Base-by-base conservation (phyloP, 106 monocot species). In the Ottelia alismoides region DNA sequence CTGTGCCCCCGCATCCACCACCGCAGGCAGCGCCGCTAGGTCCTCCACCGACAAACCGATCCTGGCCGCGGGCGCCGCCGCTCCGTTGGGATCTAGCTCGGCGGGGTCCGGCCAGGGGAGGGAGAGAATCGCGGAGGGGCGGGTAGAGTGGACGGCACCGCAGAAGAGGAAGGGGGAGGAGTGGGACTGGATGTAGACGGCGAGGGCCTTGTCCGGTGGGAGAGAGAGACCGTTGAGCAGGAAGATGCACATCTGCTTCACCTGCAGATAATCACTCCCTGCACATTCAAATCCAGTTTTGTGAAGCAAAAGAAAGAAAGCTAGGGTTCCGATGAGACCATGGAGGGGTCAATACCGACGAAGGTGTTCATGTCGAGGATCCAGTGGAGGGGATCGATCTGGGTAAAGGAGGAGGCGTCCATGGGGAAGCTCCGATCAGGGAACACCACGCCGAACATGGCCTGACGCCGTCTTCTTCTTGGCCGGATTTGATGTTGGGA, bases 361-460 rank as follows among this genome's bases (percentile, higher is more conserved):
- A 78, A 58, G 46, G 67, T 27, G 58, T 53, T 66, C 58, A 92
- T 45, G 65, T 92, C 81, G 61, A 92, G 81, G 26, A 85, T 45
- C 78, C 81, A 85, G 56, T 82, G 82, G 47, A 74, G 74, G 19
- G 85, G 78, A 50, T 76, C 85, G 78, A 92, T 74, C 65, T 78
- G 92, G 30, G 85, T 51, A 64, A 92, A 82, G 51, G 76, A 47
- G 17, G 92, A 68, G 25, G 60, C 55, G 67, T 92, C 86, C 71
- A 92, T 65, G 10, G 92, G 92, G 60, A 61, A 92, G 68, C 78
- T 85, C 21, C 70, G 77, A 11, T 92, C 82, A 1, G 85, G 85
- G 35, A 92, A 92, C 25, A 92, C 70, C 5, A 92, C 73, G 25
- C 85, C 91, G 54, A 85, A 85, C 85, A 91, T 84, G n/a, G n/a